phyloP scores from a whole-genome alignment of 2,329 filamentous ascomycete species.

The Penicillium olsonii region DNA sequence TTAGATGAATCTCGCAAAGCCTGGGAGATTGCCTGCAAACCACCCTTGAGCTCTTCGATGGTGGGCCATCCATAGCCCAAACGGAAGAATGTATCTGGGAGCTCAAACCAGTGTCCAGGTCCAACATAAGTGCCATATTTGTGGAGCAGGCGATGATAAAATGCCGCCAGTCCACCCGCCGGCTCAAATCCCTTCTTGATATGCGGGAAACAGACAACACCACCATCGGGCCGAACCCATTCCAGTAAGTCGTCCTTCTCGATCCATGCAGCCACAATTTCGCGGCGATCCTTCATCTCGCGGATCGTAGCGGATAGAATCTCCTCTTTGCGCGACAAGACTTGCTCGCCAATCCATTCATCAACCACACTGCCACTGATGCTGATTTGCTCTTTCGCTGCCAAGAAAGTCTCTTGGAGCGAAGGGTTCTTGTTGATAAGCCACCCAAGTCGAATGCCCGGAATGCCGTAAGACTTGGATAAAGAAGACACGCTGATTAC shows the following conservation, averaged over 20 bases:
- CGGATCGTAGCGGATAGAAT: constrained; percentile 11
- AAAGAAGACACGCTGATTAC: constrained; percentile 4
- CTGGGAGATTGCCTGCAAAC: constrained; percentile 11
- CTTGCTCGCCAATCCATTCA: constrained; percentile 19
- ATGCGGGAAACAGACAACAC: constrained; percentile 25
- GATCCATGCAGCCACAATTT: constrained; percentile 24
- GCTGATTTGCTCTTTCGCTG: constrained; percentile 3
- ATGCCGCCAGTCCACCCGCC: constrained; percentile 10
- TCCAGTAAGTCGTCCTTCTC: constrained; percentile 24
- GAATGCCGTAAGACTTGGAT: constrained; percentile 4
- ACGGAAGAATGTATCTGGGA: constrained; percentile 24
- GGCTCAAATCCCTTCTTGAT: constrained; percentile 22
- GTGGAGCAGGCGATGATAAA: constrained; percentile 18
- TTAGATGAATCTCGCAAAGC: background rate
- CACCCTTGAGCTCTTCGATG: constrained; percentile 19
- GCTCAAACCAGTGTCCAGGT: constrained; percentile 22
- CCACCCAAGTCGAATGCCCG: constrained; percentile 5
- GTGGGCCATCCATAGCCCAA: constrained; percentile 29
- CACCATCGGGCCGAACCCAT: constrained; percentile 25
- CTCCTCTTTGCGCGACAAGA: constrained; percentile 13
- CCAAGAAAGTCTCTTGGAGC: constrained; percentile 4
- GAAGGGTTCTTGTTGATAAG: background rate
- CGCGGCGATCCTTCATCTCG: constrained; percentile 22
- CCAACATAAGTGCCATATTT: constrained; percentile 25
- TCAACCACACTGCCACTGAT: constrained; percentile 2